A percentile compares a stretch with the other conserved stretches of the same genome.
These are phyloP conservation scores for Millerozyma miso DNA, from an alignment of 805 yeast genomes.

Conservation along the genomic window DNA sequence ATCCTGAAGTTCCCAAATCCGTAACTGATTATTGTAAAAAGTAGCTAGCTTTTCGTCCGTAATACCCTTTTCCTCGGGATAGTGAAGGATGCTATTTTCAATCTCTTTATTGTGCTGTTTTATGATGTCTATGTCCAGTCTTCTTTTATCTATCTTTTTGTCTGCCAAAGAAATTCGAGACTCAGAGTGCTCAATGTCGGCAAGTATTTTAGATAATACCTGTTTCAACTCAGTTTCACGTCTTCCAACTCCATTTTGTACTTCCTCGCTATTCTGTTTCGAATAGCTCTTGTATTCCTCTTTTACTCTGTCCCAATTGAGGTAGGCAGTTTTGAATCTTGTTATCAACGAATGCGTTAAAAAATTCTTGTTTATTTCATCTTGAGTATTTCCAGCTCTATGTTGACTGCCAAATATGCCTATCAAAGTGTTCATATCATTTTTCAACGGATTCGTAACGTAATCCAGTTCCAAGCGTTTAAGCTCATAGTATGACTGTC, in stretches of 20 bases:
- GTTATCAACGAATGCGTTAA: conserved; percentile 63
- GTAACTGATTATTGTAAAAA: conserved; percentile 34
- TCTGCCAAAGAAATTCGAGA: conserved; percentile 32
- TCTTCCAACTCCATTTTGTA: conserved; percentile 37
- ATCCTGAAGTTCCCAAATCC: conserved; percentile 44
- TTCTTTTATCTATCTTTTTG: conserved; percentile 25
- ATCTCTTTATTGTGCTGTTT: conserved; percentile 21
- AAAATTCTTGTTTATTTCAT: conserved; percentile 25
- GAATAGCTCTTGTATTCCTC: conserved; percentile 36
- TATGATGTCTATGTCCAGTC: conserved; percentile 24
- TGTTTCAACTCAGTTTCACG: conserved; percentile 40
- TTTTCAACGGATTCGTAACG: conserved; percentile 61
- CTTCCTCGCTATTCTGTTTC: conserved; percentile 36
- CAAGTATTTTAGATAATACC: conserved; percentile 42
- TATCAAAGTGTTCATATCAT: conserved; percentile 43
- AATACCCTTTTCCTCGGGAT: conserved; percentile 17
- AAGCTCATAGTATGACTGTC: conserved; percentile 47
- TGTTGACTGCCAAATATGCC: conserved; percentile 42
- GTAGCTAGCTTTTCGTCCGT: conserved; percentile 10
- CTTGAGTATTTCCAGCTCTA: conserved; percentile 23
- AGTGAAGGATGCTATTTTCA: conserved; percentile 24
- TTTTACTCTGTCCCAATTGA: conserved; percentile 38
- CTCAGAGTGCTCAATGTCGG: conserved; percentile 42
- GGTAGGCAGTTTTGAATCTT: conserved; percentile 47
- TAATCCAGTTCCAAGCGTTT: conserved; percentile 66